A percentile compares a stretch with the other conserved stretches of the same genome.
Conservation (phyloP, 1,284 basidiomycete genomes). For the Melampsora abietis-canadensis region DNA sequence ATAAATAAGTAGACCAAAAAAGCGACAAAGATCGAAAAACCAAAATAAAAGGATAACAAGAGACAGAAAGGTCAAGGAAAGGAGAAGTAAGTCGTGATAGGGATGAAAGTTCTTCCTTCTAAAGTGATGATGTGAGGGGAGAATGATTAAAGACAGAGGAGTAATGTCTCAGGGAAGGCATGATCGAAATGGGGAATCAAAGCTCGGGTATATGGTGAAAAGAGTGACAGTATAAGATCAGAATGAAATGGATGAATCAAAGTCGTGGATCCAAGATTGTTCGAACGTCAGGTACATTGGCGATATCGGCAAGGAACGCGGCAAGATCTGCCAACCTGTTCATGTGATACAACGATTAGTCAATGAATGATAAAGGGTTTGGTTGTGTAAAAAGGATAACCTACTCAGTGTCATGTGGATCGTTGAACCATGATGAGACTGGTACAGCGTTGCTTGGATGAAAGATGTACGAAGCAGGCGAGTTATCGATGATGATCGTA, state of each 20-base stretch:
- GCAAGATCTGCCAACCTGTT: constrained; percentile 51
- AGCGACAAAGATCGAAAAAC: not conserved
- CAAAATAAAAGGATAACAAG: not conserved
- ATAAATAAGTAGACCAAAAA: not conserved
- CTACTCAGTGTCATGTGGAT: constrained; percentile 49
- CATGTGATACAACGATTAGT: not conserved
- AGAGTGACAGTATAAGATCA: not conserved
- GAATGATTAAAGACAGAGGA: too few relatives aligned
- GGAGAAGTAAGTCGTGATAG: not conserved
- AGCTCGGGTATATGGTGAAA: not conserved
- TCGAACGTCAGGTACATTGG: constrained; percentile 80
- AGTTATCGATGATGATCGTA: constrained; percentile 97
- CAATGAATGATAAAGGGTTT: not conserved
- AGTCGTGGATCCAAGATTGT: constrained; percentile 70
- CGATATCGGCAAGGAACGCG: constrained; percentile 86
- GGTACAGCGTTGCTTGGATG: constrained; percentile 98
- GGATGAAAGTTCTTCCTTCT: not conserved
- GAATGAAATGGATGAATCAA: not conserved
- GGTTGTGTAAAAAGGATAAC: not conserved
- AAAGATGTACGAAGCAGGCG: constrained; percentile 97
- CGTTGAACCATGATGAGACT: constrained; percentile 97
- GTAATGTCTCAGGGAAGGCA: too few relatives aligned
- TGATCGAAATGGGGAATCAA: too few relatives aligned
- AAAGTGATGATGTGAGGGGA: too few relatives aligned
- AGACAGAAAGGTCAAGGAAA: too few relatives aligned